phyloP scores from a whole-genome alignment of 257 asterid species.

The Petunia axillaris region DNA sequence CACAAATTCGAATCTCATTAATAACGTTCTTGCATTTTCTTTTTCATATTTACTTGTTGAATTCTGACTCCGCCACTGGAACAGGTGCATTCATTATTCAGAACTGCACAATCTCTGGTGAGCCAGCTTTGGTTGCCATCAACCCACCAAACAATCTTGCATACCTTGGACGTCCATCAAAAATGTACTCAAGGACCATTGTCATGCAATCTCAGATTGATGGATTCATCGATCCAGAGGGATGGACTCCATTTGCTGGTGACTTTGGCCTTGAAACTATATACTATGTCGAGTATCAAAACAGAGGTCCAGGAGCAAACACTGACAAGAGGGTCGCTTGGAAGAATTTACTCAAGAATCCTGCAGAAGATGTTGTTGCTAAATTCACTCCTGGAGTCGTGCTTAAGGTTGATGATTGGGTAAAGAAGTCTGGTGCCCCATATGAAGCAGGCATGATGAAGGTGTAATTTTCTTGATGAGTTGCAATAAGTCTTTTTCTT shows the following conservation, averaged over 20 bases:
- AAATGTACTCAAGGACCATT: slow-evolving; percentile 37
- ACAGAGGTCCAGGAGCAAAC: slow-evolving; percentile 36
- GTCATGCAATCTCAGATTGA: slow-evolving; percentile 39
- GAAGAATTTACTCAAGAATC: slow-evolving; percentile 24
- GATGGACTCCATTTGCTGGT: slow-evolving; percentile 30
- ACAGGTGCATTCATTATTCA: slow-evolving; percentile 31
- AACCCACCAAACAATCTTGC: slow-evolving; percentile 23
- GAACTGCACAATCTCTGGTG: slow-evolving; percentile 25
- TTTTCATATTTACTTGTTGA: background rate
- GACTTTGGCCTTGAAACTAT: slow-evolving; percentile 30
- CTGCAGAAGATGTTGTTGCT: slow-evolving; percentile 23
- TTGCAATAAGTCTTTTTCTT: slow-evolving; percentile 2
- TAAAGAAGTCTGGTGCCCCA: slow-evolving; percentile 25
- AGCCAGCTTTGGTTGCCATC: background rate
- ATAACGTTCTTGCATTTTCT: background rate
- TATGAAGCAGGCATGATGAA: slow-evolving; percentile 31
- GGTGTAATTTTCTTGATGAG: slow-evolving; percentile 3
- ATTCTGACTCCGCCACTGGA: background rate
- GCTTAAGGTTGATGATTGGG: slow-evolving; percentile 27
- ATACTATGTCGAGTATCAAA: slow-evolving; percentile 34
- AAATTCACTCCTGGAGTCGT: slow-evolving; percentile 34
- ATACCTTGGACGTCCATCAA: slow-evolving; percentile 37
- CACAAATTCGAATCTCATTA: background rate
- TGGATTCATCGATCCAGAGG: slow-evolving; percentile 33
- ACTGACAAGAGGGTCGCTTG: slow-evolving; percentile 29